Base-by-base conservation (phyloP, 306 rosid species). In the Castanea sativa region DNA sequence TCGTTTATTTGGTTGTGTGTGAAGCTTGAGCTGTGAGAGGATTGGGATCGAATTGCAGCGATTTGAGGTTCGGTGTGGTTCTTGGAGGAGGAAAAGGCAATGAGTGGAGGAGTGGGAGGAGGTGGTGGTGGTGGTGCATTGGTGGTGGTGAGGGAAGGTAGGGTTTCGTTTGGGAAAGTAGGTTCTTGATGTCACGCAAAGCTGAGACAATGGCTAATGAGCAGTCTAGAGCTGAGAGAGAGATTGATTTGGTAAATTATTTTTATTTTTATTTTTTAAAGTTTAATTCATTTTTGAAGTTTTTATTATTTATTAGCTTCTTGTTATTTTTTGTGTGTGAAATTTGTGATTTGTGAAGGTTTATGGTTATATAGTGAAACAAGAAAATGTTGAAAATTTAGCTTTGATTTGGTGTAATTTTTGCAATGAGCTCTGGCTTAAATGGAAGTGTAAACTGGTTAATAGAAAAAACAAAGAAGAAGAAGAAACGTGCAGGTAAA, bases 201-300 rank as follows among this genome's bases (percentile, higher is more conserved):
- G 53, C 88, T n/a, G 91, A 85, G 82, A 93, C 95, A 86, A 93
- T 90, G 94, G 77, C 86, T 85, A 86, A 91, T 86, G 96, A 93
- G 90, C 97, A 86, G 80, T 90, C 88, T 85, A 91, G 90, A 92
- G 83, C 92, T 56, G 97, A 95, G 86, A 88, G 99, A 86, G 99
- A 95, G 85, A 88, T 82, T 73, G 99, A 95, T 80, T 97, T 93
- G 99, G 99, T 95, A 86, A 58, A 7, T 38, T 19, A 57, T 71
- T 13, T 78, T 60, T 18, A 18, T 76, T 69, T 69, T 77, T 3
- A 11, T 7, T 4, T 9, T 18, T 16, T 32, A 5, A 30, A 15
- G 15, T 13, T 32, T 41, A 8, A 41, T 41, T 41, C 45, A 41
- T 41, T 16, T 41, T 8, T 41, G 45, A 41, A 8, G 76, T 19